phyloP scores from a whole-genome alignment of 208 protist species.

The Trypanosoma caninum region DNA sequence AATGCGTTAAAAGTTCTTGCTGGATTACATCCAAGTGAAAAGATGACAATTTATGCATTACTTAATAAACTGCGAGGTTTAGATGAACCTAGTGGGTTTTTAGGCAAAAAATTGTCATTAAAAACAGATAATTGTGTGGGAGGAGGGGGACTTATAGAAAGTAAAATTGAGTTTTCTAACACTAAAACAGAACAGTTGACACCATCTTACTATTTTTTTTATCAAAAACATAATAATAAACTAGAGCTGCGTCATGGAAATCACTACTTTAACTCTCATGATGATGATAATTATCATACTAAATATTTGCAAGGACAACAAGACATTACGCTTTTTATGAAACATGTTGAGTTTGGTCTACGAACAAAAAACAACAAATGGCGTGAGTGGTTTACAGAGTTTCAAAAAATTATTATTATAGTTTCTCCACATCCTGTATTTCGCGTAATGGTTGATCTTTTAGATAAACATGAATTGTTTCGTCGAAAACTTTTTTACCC shows the following conservation, averaged over 20 bases:
- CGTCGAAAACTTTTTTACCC: constrained; percentile 86
- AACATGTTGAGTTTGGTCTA: constrained; percentile 77
- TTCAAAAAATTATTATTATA: constrained; percentile 88
- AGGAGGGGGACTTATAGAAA: too few species aligned
- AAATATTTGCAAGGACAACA: constrained; percentile 22
- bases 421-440: constrained; percentile 85
- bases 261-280: constrained; percentile 4
- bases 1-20: constrained; percentile 78
- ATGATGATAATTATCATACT: constrained; percentile 17
- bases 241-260: constrained; percentile 1
- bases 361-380: constrained; percentile 73
- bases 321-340: constrained; percentile 80
- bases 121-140: too few species aligned
- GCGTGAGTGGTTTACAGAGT: constrained; percentile 87
- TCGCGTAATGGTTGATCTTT: constrained; percentile 87
- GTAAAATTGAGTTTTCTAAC: background rate
- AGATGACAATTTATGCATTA: constrained; percentile 59
- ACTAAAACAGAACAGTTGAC: background rate
- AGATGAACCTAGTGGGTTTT: constrained; percentile 25
- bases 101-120: background rate
- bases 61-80: constrained; percentile 51
- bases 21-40: constrained; percentile 61
- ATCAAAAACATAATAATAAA: constrained; percentile 7
- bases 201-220: background rate
- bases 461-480: constrained; percentile 90